Evolutionary conservation across 2,329 filamentous ascomycete genomes (phyloP).

Genomic region (Pestalotiopsis sp.): DNA sequence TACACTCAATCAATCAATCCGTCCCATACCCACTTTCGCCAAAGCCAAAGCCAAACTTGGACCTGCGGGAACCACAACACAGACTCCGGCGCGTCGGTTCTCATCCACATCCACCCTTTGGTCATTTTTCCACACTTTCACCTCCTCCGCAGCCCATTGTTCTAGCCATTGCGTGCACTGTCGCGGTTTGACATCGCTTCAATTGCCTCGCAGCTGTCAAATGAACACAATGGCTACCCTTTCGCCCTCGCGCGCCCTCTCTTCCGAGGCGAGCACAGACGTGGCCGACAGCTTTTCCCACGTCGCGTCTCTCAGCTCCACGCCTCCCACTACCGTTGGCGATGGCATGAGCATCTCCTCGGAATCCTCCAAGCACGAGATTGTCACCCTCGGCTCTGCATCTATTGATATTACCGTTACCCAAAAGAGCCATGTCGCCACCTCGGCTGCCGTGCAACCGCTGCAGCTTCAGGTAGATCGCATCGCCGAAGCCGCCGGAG

Average conservation of each 20-base stretch:
- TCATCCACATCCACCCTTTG: background rate
- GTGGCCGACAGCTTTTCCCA: conserved; percentile 48
- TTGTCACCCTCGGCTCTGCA: conserved; percentile 53
- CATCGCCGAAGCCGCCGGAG: background rate
- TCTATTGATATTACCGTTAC: conserved; percentile 44
- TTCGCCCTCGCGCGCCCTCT: conserved; percentile 38
- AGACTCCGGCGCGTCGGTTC: conserved; percentile 5
- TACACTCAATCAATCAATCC: background rate
- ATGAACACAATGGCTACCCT: conserved; percentile 13
- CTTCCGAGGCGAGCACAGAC: conserved; percentile 32
- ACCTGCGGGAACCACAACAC: conserved; percentile 3
- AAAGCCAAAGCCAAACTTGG: background rate
- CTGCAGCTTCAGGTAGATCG: conserved; percentile 25
- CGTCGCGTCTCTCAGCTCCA: conserved; percentile 61
- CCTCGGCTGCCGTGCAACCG: conserved; percentile 24
- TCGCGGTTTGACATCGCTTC: conserved; percentile 13
- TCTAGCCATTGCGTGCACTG: conserved; percentile 12
- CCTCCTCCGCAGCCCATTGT: background rate
- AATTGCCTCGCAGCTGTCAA: conserved; percentile 4
- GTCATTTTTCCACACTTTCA: background rate
- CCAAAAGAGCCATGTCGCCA: conserved; percentile 26
- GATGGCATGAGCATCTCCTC: conserved; percentile 63
- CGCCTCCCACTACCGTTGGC: conserved; percentile 68
- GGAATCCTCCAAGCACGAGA: conserved; percentile 61
- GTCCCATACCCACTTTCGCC: conserved; percentile 7